Evolutionary conservation across 2,329 filamentous ascomycete species (phyloP), one percentile per base, ranked within the genome.

Genomic region (Sarocladium strictum): DNA sequence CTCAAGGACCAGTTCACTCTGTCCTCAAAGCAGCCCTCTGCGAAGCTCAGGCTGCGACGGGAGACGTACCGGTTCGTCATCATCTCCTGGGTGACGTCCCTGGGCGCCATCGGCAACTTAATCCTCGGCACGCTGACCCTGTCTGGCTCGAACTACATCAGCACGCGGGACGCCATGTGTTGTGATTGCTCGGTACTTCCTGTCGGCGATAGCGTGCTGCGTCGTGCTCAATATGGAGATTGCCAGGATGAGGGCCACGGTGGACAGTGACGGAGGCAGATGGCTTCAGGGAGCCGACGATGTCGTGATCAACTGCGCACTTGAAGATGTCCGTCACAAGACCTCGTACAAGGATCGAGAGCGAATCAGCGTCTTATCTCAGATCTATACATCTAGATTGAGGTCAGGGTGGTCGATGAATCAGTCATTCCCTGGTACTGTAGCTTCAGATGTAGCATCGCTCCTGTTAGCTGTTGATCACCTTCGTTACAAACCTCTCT

Each of bases 61-160:
- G 50, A 53, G 33, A 53, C 50, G 6, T 40, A 38, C 21, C 3
- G n/a, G 9, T 53, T 53, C 35, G 29, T 53, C 19, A 24, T 40
- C 33, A 29, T 53, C 7, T 53, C 50, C 32, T 53, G 50, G 50
- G 15, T 53, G 21, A 53, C 50, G 7, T 53, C 50, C 4, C 32
- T 53, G 4, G 50, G 50, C 15, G 50, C 50, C 10, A 53, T 53
- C 17, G 50, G 32, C 6, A 53, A 53, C 50, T 21, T 53, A 3
- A 53, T 53, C 29, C 50, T 53, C 33, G 50, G 50, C 50, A 53
- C 50, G 26, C 23, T 53, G 50, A 53, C 32, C 7, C 33, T 53
- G 6, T 53, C 50, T 17, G 50, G 50, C 3, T 21, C 40, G 19
- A 38, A 40, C 6, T 53, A 53, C 50, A 53, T 53, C 50, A 40